Base-by-base conservation (phyloP, 306 rosid genomes). In the Malus sieversii region DNA sequence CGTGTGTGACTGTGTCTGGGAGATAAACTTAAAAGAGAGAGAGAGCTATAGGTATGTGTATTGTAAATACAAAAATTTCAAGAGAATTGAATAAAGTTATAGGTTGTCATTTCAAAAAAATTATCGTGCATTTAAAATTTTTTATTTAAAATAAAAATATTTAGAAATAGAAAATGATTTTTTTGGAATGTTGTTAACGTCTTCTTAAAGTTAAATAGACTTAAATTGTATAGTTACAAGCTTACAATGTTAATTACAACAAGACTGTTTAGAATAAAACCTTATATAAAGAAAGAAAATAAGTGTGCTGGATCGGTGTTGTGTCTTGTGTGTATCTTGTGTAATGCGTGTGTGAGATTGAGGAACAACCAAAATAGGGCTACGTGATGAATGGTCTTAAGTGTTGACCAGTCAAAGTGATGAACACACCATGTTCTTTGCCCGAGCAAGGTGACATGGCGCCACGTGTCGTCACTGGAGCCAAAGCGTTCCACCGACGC, bases 371-470 rank as follows among this genome's bases (percentile, higher is more conserved):
- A 38, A 63, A 70, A 81, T 77, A 64, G 80, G 78, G 75, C 60
- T 73, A 62, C 87, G 77, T 78, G 82, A 82, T 13, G 70, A 67
- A 12, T 16, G 80, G 73, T 66, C 30, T 16, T 12, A 5, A 64
- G 45, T 10, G 82, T 88, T 85, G 88, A 85, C 88, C 75, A 67
- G 86, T 88, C 91, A 85, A 76, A 32, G 77, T 59, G 57, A 63
- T 27, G 68, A 75, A 44, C 70, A 74, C 32, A 51, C 70, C 70
- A 62, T 62, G 62, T 74, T 74, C 62, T 73, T 29, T 42, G 14
- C 25, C 27, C 42, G 1, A 29, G 32, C 7, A 35, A 74, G 69
- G 46, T 42, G 61, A 74, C n/a, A 27, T 19, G 30, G 44, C 42
- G 32, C 77, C 77, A 62, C 46, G 77, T 74, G 77, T 53, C 61